Conservation (phyloP, 2,329 filamentous ascomycete species). For the Penicillium sp. region DNA sequence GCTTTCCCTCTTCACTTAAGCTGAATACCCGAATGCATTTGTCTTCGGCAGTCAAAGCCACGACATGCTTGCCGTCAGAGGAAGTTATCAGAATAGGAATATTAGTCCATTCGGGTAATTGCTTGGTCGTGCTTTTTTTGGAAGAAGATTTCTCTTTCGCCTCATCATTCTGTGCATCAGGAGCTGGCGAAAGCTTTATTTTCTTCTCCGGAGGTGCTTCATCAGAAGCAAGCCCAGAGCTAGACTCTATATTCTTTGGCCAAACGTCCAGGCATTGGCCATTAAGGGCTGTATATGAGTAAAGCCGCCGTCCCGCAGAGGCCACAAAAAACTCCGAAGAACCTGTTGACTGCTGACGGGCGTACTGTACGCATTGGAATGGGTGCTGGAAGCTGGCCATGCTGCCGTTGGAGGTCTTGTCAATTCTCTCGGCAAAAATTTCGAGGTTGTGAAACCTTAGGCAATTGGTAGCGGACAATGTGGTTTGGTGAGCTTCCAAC, state of each 20-base stretch:
- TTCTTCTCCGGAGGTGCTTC: conserved; percentile 50
- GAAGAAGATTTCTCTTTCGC: conserved; percentile 19
- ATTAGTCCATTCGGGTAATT: conserved; percentile 52
- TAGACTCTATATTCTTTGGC: conserved; percentile 45
- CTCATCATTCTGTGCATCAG: conserved; percentile 29
- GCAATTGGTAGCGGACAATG: conserved; percentile 1
- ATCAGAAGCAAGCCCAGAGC: conserved; percentile 31
- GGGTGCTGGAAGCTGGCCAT: conserved; percentile 53
- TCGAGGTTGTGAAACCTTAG: not conserved
- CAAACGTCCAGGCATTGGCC: conserved; percentile 66
- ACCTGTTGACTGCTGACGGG: conserved; percentile 30
- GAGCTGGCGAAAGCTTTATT: conserved; percentile 42
- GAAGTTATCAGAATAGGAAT: conserved; percentile 72
- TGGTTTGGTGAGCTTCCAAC: not conserved
- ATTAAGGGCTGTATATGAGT: conserved; percentile 66
- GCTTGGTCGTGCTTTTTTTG: not conserved
- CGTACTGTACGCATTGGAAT: conserved; percentile 65
- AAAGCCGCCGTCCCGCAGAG: conserved; percentile 72
- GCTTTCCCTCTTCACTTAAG: conserved; percentile 62
- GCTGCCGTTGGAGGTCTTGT: conserved; percentile 6
- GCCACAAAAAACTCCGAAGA: conserved; percentile 65
- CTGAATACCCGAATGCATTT: conserved; percentile 86
- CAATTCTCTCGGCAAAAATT: conserved; percentile 17
- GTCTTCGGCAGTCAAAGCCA: conserved; percentile 86
- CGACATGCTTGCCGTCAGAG: conserved; percentile 66